phyloP scores from a whole-genome alignment of 2,329 filamentous ascomycete genomes.

The Colletotrichum sp. region DNA sequence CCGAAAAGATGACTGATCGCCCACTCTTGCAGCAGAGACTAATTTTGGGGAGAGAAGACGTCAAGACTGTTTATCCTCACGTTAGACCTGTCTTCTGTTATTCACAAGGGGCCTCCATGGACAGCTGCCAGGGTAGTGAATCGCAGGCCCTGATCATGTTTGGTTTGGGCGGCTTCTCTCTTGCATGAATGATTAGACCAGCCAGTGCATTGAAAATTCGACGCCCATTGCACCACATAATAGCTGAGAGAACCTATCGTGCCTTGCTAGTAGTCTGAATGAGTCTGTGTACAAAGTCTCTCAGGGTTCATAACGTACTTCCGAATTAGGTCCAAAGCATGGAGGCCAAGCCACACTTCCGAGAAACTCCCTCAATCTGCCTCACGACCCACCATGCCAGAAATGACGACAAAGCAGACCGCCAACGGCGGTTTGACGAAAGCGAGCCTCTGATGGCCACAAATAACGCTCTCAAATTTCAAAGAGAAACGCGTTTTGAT shows the following conservation, averaged over 20 bases:
- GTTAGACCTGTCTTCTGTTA: not conserved
- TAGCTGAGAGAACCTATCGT: not conserved
- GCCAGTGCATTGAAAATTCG: not conserved
- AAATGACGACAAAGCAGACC: not conserved
- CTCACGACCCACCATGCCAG: not conserved
- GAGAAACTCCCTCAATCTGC: slow-evolving; percentile 13
- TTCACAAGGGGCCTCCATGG: no score
- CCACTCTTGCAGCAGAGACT: not conserved
- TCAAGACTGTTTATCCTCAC: not conserved
- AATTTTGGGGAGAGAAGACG: not conserved
- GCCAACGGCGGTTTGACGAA: not conserved
- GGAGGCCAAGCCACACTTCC: not conserved
- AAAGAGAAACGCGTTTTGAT: not conserved
- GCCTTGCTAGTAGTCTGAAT: not conserved
- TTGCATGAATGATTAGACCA: not conserved
- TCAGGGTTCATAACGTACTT: not conserved
- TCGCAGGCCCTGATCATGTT: not conserved
- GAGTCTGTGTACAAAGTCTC: not conserved
- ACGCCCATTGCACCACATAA: not conserved
- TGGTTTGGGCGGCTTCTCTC: not conserved
- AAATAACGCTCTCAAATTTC: not conserved
- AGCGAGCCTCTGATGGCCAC: not conserved
- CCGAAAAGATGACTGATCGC: not conserved
- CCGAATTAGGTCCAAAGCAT: not conserved
- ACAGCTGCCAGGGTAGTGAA: not conserved